Base-by-base conservation (phyloP, 495 filamentous ascomycete genomes). In the Evernia prunastri region DNA sequence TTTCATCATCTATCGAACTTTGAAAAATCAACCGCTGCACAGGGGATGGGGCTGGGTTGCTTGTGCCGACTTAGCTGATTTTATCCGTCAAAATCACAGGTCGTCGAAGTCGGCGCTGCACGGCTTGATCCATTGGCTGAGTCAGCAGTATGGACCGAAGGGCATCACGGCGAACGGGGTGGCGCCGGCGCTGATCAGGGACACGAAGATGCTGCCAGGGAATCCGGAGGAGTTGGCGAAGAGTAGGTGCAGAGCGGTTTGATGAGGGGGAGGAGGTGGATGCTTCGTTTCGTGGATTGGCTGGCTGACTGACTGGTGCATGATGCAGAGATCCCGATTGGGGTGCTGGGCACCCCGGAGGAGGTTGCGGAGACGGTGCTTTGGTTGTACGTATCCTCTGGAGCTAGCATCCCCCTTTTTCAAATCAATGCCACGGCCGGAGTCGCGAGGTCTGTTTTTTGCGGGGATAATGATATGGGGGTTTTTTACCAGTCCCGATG, bases 111-210 rank as follows among this genome's bases (percentile, higher is more conserved):
- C 73, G 59, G 87, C 74, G 0, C 68, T 90, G 59, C 84, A 81
- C 5, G 84, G 82, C 4, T 80, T 90, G 79, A 86, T 87, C 78
- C 84, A 81, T 68, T 88, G 86, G 63, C 74, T 90, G 27, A 79
- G 85, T 15, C 80, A 75, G n/a, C 81, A 83, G 58, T 77, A 87
- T 33, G 85, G 84, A 12, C 76, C 80, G 66, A 77, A 78, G 63
- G 85, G 86, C 37, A 87, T 91, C 66, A 90, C 87, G 29, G 84
- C 89, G 45, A 90, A 91, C 60, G 87, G 87, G 69, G 85, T 91
- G 4, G 86, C 87, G 18, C 88, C 88, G 0, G 87, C 87, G 13
- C 85, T 90, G 84, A 89, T 90, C 64, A 84, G 85, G 13, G 83
- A 85, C 9, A 89, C 85, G 20, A 80, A 82, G 0, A 86, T 88